Evolutionary conservation across 2,329 filamentous ascomycete genomes (phyloP).

Genomic region (Sporothrix schenckii): DNA sequence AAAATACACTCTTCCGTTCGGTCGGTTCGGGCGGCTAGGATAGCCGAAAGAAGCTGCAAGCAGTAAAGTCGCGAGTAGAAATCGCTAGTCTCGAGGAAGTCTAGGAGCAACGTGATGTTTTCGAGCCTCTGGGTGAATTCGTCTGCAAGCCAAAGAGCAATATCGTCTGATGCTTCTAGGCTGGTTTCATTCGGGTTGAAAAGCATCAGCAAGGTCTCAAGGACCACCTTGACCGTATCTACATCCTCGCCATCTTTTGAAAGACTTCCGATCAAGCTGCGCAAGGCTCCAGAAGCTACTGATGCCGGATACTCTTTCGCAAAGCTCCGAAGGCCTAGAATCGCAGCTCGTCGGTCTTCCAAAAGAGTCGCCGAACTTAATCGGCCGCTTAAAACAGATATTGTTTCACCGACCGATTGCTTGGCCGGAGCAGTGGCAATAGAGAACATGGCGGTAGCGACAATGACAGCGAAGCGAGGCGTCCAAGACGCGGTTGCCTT

Average conservation of each 20-base stretch:
- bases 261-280: conserved; percentile 82
- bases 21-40: conserved; percentile 82
- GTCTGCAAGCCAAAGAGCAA: conserved; percentile 92
- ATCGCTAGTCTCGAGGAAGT: conserved; percentile 82
- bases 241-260: conserved; percentile 90
- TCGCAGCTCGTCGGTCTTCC: conserved; percentile 91
- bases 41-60: conserved; percentile 83
- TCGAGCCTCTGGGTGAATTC: conserved; percentile 98
- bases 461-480: background rate
- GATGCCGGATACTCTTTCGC: conserved; percentile 95
- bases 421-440: conserved; percentile 79
- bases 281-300: conserved; percentile 88
- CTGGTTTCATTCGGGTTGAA: conserved; percentile 74
- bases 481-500: background rate
- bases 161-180: conserved; percentile 93
- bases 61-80: conserved; percentile 92
- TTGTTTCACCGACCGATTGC: conserved; percentile 94
- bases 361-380: conserved; percentile 87
- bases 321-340: conserved; percentile 90
- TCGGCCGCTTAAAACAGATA: conserved; percentile 83
- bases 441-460: conserved; percentile 56
- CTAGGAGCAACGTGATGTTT: conserved; percentile 87
- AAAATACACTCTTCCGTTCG: conserved; percentile 94
- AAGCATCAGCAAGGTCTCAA: conserved; percentile 94
- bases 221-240: conserved; percentile 90